Evolutionary conservation across 1,284 basidiomycete genomes (phyloP).

Genomic region (Agaricales sp.): DNA sequence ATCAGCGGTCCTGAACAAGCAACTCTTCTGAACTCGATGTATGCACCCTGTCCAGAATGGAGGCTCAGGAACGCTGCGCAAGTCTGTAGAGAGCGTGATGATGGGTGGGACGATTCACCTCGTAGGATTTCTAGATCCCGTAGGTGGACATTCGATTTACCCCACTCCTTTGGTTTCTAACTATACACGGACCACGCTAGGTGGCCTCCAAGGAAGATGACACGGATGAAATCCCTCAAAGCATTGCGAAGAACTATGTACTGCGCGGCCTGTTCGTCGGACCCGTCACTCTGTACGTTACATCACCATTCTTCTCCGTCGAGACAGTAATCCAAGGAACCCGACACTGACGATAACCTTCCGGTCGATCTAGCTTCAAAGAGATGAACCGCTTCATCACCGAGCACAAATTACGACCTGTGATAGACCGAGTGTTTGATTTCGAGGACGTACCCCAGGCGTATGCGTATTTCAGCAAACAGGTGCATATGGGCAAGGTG

Average conservation of each 20-base stretch:
- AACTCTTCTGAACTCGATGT: not conserved
- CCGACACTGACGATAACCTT: no score
- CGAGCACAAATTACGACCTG: conserved; percentile 22
- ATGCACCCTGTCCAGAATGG: not conserved
- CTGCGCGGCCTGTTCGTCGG: not conserved
- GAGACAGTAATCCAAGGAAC: not conserved
- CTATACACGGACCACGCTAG: not conserved
- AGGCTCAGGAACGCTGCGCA: not conserved
- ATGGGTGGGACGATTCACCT: not conserved
- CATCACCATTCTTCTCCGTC: not conserved
- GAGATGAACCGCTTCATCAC: conserved; percentile 29
- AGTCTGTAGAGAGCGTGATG: not conserved
- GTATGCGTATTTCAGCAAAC: conserved; percentile 26
- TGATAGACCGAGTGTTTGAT: conserved; percentile 31
- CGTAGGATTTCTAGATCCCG: not conserved
- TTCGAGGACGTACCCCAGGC: conserved; percentile 31
- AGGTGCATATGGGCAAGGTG: conserved; percentile 30
- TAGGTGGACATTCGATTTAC: not conserved
- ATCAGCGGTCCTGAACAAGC: no score
- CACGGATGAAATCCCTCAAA: no score
- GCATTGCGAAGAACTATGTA: not conserved
- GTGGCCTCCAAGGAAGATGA: no score
- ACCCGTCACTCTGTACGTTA: not conserved
- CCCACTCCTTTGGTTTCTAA: not conserved
- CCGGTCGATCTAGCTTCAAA: conserved; percentile 22